Evolutionary conservation across 2,329 filamentous ascomycete genomes (phyloP), one percentile per base, ranked within the genome.

Genomic region (Fonsecaea multimorphosa): DNA sequence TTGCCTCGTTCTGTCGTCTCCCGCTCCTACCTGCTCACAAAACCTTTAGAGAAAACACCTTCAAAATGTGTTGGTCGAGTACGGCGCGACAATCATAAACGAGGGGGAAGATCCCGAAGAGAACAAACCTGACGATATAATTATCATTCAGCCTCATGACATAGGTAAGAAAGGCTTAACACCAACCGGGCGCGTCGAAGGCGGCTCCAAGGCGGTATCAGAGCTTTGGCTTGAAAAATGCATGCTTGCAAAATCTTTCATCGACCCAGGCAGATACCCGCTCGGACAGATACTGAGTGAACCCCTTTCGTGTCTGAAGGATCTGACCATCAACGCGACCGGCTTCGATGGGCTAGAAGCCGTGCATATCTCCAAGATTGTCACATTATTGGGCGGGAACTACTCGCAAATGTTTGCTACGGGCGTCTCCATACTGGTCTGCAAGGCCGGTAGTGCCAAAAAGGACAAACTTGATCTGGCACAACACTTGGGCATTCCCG

Each of bases 161-260:
- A 61, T 74, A 60, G 72, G 74, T 34, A 71, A 77, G 55, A 68
- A 80, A 8, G 74, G 76, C 34, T 65, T 71, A 46, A 70, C 77
- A 56, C 74, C 78, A 69, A 73, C 73, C 56, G 67, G 70, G n/a
- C 14, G 58, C 44, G 22, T 61, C 16, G 56, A 58, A 12, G 38
- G 49, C 4, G 54, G 38, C 16, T 27, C 52, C n/a, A 52, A 61
- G 55, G 74, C 83, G 14, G 88, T 96, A 34, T 98, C 93, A 11
- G 93, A 97, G 74, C 96, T 95, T 84, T 99, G 94, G 85, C 84
- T 99, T 59, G 95, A 99, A 78, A 87, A 88, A 55, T 98, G 94
- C 75, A 81, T 99, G 44, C 88, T 93, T 75, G 86, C 87, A 69
- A 95, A 91, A 76, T 81, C 79, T 29, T 86, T 94, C 71, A 83